Percentiles rank a stretch among this genome's conserved stretches.
Evolutionary conservation across 768 basidiomycete genomes (phyloP).

Genomic region (Amanita jacksonii): DNA sequence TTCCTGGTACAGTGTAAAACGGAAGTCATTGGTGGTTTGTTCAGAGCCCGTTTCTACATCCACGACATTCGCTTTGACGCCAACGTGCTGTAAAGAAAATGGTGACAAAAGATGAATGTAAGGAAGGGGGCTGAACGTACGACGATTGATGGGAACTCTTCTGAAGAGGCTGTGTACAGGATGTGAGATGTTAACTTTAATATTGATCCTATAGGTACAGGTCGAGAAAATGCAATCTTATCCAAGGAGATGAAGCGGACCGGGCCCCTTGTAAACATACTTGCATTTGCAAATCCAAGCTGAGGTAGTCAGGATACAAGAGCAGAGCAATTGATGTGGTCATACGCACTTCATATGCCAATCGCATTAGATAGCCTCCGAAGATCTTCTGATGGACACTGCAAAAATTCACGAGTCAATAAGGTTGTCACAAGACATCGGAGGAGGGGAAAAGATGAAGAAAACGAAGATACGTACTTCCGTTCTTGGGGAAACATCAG

Average conservation of each 20-base stretch:
- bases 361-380: constrained; percentile 58
- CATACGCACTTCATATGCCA: constrained; percentile 56
- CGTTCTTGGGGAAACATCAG: constrained; percentile 19
- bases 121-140: constrained; percentile 31
- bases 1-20: constrained; percentile 61
- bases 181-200: constrained; percentile 65
- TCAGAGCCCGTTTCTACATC: constrained; percentile 56
- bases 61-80: constrained; percentile 63
- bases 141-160: constrained; percentile 43
- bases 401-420: background rate
- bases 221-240: constrained; percentile 67
- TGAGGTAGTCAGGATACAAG: constrained; percentile 15
- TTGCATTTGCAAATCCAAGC: constrained; percentile 68
- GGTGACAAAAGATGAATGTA: background rate
- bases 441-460: background rate
- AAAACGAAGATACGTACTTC: constrained; percentile 2
- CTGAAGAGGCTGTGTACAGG: constrained; percentile 45
- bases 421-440: background rate
- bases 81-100: constrained; percentile 46
- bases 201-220: constrained; percentile 80
- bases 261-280: constrained; percentile 55
- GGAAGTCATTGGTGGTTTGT: constrained; percentile 65
- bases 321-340: background rate
- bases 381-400: constrained; percentile 81
- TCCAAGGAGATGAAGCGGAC: constrained; percentile 73